Evolutionary conservation across 1,139 yeast species (phyloP).

Genomic region (Taphrina confusa): DNA sequence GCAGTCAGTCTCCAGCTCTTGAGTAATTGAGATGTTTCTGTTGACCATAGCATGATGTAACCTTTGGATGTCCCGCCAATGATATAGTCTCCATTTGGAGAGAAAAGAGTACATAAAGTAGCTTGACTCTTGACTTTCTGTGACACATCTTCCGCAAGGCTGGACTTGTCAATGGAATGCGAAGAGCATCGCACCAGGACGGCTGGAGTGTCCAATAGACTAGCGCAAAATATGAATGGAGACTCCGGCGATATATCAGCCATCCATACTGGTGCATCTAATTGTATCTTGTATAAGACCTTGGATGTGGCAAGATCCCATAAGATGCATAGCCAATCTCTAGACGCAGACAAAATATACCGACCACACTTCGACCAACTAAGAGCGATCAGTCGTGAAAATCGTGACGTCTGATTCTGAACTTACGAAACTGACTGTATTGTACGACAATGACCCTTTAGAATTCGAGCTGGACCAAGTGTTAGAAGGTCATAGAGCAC

Average conservation of each 20-base stretch:
- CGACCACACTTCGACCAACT: constrained; percentile 77
- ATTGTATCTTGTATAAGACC: constrained; percentile 53
- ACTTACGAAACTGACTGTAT: constrained; percentile 60
- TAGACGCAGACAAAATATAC: constrained; percentile 68
- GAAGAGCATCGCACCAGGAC: constrained; percentile 43
- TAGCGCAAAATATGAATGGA: constrained; percentile 60
- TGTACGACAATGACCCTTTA: constrained; percentile 68
- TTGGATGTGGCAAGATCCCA: constrained; percentile 68
- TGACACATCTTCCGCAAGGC: constrained; percentile 44
- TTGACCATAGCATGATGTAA: constrained; percentile 56
- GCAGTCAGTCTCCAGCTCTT: constrained; percentile 60
- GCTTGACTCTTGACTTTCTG: constrained; percentile 43
- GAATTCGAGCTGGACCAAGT: constrained; percentile 56
- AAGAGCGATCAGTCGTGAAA: neutral
- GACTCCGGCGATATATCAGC: constrained; percentile 59
- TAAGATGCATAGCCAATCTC: constrained; percentile 79
- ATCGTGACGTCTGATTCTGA: neutral
- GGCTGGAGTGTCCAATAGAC: constrained; percentile 48
- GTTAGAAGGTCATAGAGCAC: constrained; percentile 77
- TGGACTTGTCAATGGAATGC: constrained; percentile 41
- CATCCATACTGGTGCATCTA: constrained; percentile 74
- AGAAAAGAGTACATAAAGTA: constrained; percentile 47
- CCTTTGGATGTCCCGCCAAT: constrained; percentile 83
- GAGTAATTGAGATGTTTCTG: constrained; percentile 47
- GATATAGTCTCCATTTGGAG: constrained; percentile 57